These are phyloP conservation scores for Sordariomycetes sp. DNA, from an alignment of 2,329 filamentous ascomycete genomes.

Conservation along the genomic window DNA sequence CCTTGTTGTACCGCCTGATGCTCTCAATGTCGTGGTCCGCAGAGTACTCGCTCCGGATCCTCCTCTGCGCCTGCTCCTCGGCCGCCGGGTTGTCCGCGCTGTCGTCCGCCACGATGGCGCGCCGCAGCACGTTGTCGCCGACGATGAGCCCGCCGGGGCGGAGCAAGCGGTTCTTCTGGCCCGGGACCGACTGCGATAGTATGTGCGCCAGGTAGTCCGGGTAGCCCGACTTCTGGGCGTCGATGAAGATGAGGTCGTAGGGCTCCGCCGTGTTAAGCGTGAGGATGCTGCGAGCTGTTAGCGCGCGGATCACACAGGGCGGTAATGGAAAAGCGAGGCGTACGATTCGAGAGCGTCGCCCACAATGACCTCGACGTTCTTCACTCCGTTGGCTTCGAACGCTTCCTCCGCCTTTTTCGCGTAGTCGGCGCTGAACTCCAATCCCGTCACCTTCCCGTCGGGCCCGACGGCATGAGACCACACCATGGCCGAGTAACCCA, in stretches of 20 bases:
- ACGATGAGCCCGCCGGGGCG: constrained; percentile 38
- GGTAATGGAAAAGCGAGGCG: constrained; percentile 8
- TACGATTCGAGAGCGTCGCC: constrained; percentile 36
- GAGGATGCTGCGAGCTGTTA: constrained; percentile 9
- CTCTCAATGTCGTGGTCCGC: constrained; percentile 9
- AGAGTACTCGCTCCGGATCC: constrained; percentile 9
- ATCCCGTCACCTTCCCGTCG: constrained; percentile 27
- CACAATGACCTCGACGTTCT: constrained; percentile 34
- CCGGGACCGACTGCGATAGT: constrained; percentile 29
- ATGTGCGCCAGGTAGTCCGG: constrained; percentile 34
- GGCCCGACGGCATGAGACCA: constrained; percentile 35
- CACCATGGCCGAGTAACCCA: constrained; percentile 36
- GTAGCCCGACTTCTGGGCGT: constrained; percentile 43
- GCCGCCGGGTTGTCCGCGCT: constrained; percentile 22
- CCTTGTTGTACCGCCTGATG: constrained; percentile 11
- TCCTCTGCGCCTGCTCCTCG: constrained; percentile 4
- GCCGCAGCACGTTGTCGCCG: constrained; percentile 42
- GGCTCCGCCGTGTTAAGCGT: constrained; percentile 25
- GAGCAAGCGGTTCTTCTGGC: constrained; percentile 27
- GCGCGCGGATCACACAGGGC: not conserved
- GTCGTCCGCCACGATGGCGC: constrained; percentile 33
- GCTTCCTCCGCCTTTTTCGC: constrained; percentile 26
- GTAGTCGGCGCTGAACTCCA: constrained; percentile 34
- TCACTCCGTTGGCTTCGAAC: constrained; percentile 25
- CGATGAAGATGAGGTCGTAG: constrained; percentile 44